Evolutionary conservation across 2,329 filamentous ascomycete species (phyloP), one percentile per base, ranked within the genome.

Genomic region (Pseudocercospora vitis): DNA sequence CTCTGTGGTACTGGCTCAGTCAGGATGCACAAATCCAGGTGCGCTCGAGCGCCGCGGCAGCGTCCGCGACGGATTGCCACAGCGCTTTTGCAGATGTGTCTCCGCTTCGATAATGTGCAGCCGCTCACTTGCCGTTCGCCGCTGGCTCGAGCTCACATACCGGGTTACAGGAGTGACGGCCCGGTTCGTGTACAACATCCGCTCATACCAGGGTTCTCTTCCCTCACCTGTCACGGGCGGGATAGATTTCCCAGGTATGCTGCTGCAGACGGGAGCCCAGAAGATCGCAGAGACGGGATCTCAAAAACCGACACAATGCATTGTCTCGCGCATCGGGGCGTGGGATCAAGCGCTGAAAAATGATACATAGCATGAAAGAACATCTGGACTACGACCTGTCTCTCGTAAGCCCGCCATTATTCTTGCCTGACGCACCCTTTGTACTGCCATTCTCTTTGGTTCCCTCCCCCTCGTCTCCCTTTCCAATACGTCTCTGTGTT

Each of bases 321-420:
- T 52, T 47, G 52, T 58, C n/a, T n/a, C n/a, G n/a, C n/a, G n/a
- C n/a, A n/a, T n/a, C n/a, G n/a, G n/a, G n/a, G 51, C 24, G 29
- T 29, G 24, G 26, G 23, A 53, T 59, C 50, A 28, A 54, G 57
- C 52, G 56, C 52, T 59, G 50, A 50, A 63, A 63, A 57, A 52
- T 61, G 60, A 64, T 52, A 54, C 45, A 55, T 64, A 52, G 31
- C 56, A 62, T 64, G 60, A 57, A 60, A 56, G n/a, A n/a, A 19
- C 33, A 8, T 18, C 48, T 31, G 35, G 28, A 33, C 31, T 24
- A 46, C 18, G 21, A n/a, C n/a, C n/a, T n/a, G n/a, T n/a, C 14
- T 21, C 16, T 23, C 18, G 26, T n/a, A 21, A 37, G 9, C 14
- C 28, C 33, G 29, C 18, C 21, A 19, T 28, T 16, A 24, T 46